These are phyloP conservation scores for Graphium sp. DNA, from an alignment of 2,329 filamentous ascomycete genomes.

Conservation along the genomic window DNA sequence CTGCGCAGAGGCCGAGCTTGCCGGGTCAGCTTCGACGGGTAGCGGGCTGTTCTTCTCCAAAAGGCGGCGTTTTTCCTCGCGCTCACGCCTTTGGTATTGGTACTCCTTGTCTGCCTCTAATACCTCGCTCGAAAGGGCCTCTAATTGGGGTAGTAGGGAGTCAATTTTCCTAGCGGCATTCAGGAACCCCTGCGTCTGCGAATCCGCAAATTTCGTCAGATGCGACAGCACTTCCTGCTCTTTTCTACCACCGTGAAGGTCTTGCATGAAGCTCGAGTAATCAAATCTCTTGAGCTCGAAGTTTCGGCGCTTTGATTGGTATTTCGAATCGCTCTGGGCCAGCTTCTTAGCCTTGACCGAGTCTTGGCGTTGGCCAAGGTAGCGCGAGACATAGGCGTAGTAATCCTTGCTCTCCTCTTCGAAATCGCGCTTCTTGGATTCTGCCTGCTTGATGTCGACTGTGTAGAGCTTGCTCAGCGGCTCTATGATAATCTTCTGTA, in stretches of 20 bases:
- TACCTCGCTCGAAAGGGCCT: constrained; percentile 80
- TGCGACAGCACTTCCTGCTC: constrained; percentile 94
- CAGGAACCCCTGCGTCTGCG: constrained; percentile 72
- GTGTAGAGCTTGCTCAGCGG: constrained; percentile 85
- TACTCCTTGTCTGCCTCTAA: constrained; percentile 90
- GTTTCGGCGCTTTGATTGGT: constrained; percentile 80
- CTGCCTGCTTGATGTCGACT: constrained; percentile 92
- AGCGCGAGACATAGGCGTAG: constrained; percentile 86
- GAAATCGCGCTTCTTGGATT: constrained; percentile 92
- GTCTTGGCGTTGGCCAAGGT: constrained; percentile 91
- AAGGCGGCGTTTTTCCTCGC: constrained; percentile 81
- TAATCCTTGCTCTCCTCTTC: constrained; percentile 98
- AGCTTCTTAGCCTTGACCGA: constrained; percentile 96
- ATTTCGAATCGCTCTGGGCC: constrained; percentile 87
- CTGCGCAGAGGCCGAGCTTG: constrained; percentile 18
- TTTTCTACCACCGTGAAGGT: constrained; percentile 95
- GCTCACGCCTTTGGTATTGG: constrained; percentile 83
- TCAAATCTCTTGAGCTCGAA: constrained; percentile 97
- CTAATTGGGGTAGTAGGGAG: constrained; percentile 69
- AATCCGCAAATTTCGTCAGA: constrained; percentile 83
- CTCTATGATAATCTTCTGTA: constrained; percentile 90
- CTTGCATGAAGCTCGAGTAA: constrained; percentile 98
- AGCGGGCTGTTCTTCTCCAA: constrained; percentile 74
- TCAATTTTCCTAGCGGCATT: constrained; percentile 77
- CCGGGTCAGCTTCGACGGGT: constrained; percentile 53